Evolutionary conservation across 345 rosid genomes (phyloP).

Genomic region (Eucalyptus melliodora): DNA sequence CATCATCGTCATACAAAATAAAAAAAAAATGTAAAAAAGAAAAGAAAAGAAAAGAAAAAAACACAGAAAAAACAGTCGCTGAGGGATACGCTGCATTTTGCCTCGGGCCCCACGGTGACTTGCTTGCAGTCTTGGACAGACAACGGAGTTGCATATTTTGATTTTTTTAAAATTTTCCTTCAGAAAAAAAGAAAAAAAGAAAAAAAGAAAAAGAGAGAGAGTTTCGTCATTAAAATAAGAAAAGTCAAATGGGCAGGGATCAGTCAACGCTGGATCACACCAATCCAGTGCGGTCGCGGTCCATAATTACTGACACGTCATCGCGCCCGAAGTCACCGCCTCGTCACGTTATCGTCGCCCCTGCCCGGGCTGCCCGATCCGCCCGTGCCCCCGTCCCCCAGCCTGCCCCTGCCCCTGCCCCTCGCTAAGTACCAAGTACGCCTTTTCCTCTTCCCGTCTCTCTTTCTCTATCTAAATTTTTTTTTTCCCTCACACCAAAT

Average conservation of each 20-base stretch:
- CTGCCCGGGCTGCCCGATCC: constrained; percentile 44
- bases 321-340: constrained; percentile 8
- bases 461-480: not conserved
- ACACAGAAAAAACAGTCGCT: not conserved
- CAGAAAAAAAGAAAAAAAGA: too few species aligned
- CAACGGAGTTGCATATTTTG: not conserved
- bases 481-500: too few species aligned
- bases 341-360: constrained; percentile 6
- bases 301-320: not conserved
- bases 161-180: too few species aligned
- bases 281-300: not conserved
- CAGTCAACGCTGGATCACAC: constrained; percentile 4
- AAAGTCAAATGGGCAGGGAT: not conserved
- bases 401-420: not conserved
- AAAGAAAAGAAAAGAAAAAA: not conserved
- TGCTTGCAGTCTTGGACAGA: not conserved
- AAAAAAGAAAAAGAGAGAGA: too few species aligned
- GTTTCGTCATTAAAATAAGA: not conserved
- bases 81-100: not conserved
- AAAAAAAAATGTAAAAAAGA: not conserved
- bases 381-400: constrained; percentile 26
- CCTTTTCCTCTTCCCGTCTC: not conserved
- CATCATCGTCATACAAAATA: not conserved
- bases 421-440: not conserved
- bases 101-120: not conserved